Evolutionary conservation across 192 early-diverging fungal species (phyloP), one percentile per base, ranked within the genome.

Genomic region (Dispira parvispora): DNA sequence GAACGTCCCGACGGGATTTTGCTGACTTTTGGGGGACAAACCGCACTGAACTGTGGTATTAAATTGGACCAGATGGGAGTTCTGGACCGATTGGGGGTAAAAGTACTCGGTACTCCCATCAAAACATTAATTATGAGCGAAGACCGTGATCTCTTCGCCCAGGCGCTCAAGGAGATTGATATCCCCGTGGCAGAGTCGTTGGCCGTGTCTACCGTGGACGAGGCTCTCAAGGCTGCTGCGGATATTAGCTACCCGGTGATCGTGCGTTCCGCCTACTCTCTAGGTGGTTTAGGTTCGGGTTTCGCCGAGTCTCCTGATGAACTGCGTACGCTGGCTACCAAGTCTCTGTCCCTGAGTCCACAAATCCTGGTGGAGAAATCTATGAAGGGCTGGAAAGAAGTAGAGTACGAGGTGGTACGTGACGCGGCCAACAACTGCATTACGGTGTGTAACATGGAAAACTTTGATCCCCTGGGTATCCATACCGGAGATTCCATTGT

Each of bases 331-430:
- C 78, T 98, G 62, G 88, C 85, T 68, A 76, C 79, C 49, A 88
- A 88, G 71, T 89, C 95, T 4, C 93, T 98, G 73, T 85, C 93
- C 11, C 83, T 86, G 1, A 87, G 85, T n/a, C 88, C 91, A 42
- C 95, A 98, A 69, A 87, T 98, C 20, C 75, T 98, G 26, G 85
- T 98, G 21, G 95, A 98, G 76, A 81, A 85, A 66, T 85, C 82
- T 55, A 98, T 98, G 95, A 98, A 98, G 80, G 95, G 95, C 25
- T 98, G 95, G 95, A 98, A 98, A 77, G 95, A 98, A 78, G 84
- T 98, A 47, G 95, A 98, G 73, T 94, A 98, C 71, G 95, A 98
- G 73, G 95, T 98, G 45, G 95, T 98, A 9, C 85, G 95, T 52
- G 95, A 98, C 73, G 81, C 82, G 66, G 73, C 78, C 26, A 85